Evolutionary conservation across 2,329 filamentous ascomycete genomes (phyloP), one percentile per base, ranked within the genome.

Genomic region (Escovopsis sp.): DNA sequence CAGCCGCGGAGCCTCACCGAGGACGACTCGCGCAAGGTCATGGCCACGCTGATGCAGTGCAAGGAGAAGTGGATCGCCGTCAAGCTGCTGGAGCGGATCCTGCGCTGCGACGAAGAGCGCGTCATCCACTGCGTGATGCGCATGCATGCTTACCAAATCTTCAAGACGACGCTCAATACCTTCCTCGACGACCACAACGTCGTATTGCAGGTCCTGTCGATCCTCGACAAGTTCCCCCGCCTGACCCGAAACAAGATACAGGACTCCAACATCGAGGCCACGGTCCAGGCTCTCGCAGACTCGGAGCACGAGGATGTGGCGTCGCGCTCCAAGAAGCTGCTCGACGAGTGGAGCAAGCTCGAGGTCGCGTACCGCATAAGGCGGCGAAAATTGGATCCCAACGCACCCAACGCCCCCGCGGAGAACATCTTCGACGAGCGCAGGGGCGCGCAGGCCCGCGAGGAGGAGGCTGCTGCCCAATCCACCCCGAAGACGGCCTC

Each of bases 11-110:
- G 74, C 38, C 72, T 95, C 45, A 79, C 86, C 49, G 84, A 91
- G 53, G 76, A 81, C 45, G 85, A 83, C 47, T 86, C 93, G 46
- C 85, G 82, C 53, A 94, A 93, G 63, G 86, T 95, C 60, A 94
- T 95, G 86, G 88, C 89, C 20, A 82, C 87, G 41, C 76, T 98
- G 45, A 88, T 94, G 78, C 89, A 95, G 60, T 94, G 86, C 71
- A 94, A 94, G 63, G 91, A 98, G 70, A 95, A 95, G 63, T 98
- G 91, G 91, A 95, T 98, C 60, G 87, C 85, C 3, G 87, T 95
- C 63, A 96, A 96, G 64, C 69, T 98, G 43, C 74, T 98, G 45
- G 75, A 80, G 50, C 88, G 91, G 40, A 87, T 98, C 47, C 85
- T 94, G 61, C 74, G 76, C 34, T 88, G 83, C 56, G 76, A 89